These are phyloP conservation scores for Blumeria hordei DNA, from an alignment of 2,329 filamentous ascomycete genomes.

Conservation along the genomic window DNA sequence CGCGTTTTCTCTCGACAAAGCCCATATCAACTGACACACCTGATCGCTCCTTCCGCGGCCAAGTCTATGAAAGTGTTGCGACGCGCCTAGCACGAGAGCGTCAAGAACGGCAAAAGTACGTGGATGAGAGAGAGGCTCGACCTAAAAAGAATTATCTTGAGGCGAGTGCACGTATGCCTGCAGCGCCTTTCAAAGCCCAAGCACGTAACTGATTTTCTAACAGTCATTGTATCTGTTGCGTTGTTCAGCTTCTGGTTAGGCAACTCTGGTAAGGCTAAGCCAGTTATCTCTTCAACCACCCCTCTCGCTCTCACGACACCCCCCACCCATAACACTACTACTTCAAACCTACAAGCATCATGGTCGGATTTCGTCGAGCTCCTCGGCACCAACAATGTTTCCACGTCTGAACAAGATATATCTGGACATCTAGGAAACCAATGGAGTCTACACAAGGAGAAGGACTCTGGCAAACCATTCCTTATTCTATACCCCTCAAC, in stretches of 20 bases:
- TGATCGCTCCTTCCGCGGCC: conserved; percentile 23
- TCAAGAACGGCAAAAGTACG: conserved; percentile 27
- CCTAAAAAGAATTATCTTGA: conserved; percentile 23
- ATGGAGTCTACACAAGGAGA: conserved; percentile 34
- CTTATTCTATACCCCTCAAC: conserved; percentile 52
- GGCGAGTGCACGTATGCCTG: conserved; percentile 26
- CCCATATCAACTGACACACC: no score
- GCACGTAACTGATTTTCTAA: conserved; percentile 1
- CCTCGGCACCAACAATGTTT: conserved; percentile 39
- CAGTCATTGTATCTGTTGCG: conserved; percentile 12
- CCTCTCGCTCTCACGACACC: conserved; percentile 26
- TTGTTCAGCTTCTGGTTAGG: conserved; percentile 29
- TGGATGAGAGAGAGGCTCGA: conserved; percentile 17
- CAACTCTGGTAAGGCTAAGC: conserved; percentile 25
- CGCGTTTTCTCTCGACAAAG: no score
- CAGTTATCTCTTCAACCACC: conserved; percentile 30
- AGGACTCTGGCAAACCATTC: conserved; percentile 28
- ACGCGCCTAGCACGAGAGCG: conserved; percentile 29
- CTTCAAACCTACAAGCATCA: conserved; percentile 40
- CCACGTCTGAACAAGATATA: conserved; percentile 30
- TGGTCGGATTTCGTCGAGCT: conserved; percentile 45
- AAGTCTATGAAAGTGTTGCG: conserved; percentile 33
- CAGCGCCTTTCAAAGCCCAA: not conserved
- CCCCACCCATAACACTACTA: conserved; percentile 32
- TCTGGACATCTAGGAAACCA: conserved; percentile 32